Evolutionary conservation across 148 eudicot species (phyloP).

Genomic region (Chenopodium suecicum): DNA sequence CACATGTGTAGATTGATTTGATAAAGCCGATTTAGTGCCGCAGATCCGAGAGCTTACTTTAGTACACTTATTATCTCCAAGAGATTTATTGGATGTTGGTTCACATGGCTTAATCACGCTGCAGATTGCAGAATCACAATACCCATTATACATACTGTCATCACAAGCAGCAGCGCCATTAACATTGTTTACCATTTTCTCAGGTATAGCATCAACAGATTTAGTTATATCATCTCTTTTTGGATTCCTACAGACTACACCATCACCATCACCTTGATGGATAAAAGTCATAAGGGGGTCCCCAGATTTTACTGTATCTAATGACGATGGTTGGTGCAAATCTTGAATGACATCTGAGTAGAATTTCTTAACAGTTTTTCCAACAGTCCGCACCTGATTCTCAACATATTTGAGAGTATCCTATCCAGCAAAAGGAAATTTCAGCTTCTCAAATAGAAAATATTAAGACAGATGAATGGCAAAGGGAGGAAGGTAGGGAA

Average conservation of each 20-base stretch:
- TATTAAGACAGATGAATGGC: background rate
- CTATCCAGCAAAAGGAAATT: conserved; percentile 34
- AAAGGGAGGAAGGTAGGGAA: background rate
- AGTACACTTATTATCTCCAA: conserved; percentile 11
- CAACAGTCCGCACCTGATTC: conserved; percentile 68
- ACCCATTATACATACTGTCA: background rate
- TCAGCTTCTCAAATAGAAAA: background rate
- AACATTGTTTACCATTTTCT: conserved; percentile 26
- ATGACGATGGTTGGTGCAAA: conserved; percentile 44
- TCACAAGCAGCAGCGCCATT: conserved; percentile 20
- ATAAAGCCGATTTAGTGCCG: conserved; percentile 16
- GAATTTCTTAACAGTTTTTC: conserved; percentile 74
- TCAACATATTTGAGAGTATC: conserved; percentile 75
- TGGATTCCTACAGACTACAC: conserved; percentile 33
- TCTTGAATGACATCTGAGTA: conserved; percentile 74
- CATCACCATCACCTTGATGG: conserved; percentile 40
- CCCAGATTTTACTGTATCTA: conserved; percentile 49
- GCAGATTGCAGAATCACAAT: conserved; percentile 9
- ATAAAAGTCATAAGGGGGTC: conserved; percentile 34
- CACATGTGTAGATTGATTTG: conserved; percentile 15
- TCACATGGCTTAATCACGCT: conserved; percentile 5
- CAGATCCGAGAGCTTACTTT: conserved; percentile 16
- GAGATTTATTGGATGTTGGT: conserved; percentile 8
- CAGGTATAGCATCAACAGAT: conserved; percentile 19
- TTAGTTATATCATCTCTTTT: conserved; percentile 32